phyloP scores from a whole-genome alignment of 176 grass and related monocot species.

The Hordeum marinum region DNA sequence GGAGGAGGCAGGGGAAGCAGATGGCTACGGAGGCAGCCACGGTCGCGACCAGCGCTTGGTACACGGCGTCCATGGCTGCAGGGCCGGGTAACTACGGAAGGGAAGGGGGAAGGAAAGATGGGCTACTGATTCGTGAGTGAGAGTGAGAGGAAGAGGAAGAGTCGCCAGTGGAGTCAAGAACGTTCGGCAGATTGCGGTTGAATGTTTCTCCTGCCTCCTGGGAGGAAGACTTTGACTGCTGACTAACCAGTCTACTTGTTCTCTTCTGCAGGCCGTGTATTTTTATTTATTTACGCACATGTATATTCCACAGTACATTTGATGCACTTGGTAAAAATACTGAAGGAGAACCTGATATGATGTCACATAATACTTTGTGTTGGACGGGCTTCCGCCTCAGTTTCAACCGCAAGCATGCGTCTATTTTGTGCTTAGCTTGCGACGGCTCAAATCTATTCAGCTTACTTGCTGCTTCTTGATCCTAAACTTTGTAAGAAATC shows the following conservation, averaged over 20 bases:
- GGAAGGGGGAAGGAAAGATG: neutral
- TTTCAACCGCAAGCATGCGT: too few species aligned
- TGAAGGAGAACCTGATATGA: neutral
- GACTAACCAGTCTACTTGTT: neutral
- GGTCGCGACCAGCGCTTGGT: slow-evolving; percentile 36
- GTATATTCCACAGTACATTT: neutral
- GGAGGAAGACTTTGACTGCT: slow-evolving; percentile 15
- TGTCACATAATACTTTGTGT: neutral
- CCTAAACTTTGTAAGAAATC: neutral
- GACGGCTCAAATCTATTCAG: neutral
- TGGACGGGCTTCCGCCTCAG: neutral
- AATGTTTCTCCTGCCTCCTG: neutral
- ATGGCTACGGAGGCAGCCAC: slow-evolving; percentile 26
- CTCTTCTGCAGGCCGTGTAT: neutral
- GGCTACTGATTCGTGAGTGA: neutral
- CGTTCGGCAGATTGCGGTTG: neutral
- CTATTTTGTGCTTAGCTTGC: neutral
- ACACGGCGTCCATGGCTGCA: slow-evolving; percentile 32
- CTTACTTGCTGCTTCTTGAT: neutral
- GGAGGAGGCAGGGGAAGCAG: slow-evolving; percentile 28
- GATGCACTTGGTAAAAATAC: neutral
- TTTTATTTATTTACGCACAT: neutral
- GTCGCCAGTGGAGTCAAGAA: slow-evolving; percentile 29
- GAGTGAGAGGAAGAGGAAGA: neutral
- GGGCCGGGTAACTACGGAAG: neutral